Evolutionary conservation across 2,329 filamentous ascomycete species (phyloP).

Genomic region (Stylonectria norvegica): DNA sequence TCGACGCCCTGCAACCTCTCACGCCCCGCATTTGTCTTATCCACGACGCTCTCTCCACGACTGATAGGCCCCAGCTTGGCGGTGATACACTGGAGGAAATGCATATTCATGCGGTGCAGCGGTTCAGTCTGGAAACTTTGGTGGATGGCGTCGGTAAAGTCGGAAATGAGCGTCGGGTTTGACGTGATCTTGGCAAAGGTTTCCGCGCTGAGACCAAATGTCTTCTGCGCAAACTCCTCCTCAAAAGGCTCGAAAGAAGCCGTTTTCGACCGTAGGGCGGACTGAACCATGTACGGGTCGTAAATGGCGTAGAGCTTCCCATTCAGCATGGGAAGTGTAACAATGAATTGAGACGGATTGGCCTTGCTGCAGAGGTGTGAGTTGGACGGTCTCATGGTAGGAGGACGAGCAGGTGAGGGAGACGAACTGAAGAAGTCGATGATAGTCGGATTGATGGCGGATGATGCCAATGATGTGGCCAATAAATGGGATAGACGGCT

Average conservation of each 20-base stretch:
- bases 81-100: constrained; percentile 13
- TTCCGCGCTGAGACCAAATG: constrained; percentile 35
- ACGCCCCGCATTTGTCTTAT: constrained; percentile 8
- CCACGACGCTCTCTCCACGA: not conserved
- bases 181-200: constrained; percentile 23
- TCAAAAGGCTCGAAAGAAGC: constrained; percentile 43
- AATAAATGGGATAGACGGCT: constrained; percentile 40
- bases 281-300: constrained; percentile 36
- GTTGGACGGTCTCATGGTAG: not conserved
- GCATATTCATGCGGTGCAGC: constrained; percentile 30
- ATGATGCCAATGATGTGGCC: constrained; percentile 46
- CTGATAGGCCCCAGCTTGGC: constrained; percentile 14
- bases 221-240: constrained; percentile 34
- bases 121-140: constrained; percentile 31
- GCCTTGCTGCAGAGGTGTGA: constrained; percentile 17
- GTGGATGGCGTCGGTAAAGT: constrained; percentile 32
- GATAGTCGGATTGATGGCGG: constrained; percentile 34
- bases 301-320: constrained; percentile 44
- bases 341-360: constrained; percentile 31
- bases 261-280: constrained; percentile 38
- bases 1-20: constrained; percentile 9
- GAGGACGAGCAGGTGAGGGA: not conserved
- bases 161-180: constrained; percentile 14
- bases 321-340: constrained; percentile 43
- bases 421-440: constrained; percentile 36